Conservation (phyloP, 768 basidiomycete genomes). For the Amanita jacksonii region DNA sequence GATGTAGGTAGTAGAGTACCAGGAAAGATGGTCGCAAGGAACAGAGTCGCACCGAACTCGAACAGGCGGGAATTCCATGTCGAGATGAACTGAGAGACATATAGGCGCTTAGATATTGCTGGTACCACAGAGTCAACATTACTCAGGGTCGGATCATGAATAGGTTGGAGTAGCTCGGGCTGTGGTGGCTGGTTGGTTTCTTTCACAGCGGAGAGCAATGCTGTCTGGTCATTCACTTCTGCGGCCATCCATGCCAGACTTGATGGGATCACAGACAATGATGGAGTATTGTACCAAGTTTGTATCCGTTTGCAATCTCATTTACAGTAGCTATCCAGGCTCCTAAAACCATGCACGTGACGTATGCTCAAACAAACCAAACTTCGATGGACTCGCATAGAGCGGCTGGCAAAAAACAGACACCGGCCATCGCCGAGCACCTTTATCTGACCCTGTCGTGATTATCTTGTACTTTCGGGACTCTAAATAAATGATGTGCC, state of each 20-base stretch:
- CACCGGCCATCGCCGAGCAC: not conserved
- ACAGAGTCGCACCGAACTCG: slow-evolving; percentile 21
- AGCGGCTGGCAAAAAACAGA: not conserved
- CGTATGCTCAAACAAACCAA: slow-evolving; percentile 6
- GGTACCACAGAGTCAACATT: too few species aligned
- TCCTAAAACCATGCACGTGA: too few species aligned
- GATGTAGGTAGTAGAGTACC: slow-evolving; percentile 19
- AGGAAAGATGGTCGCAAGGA: slow-evolving; percentile 16
- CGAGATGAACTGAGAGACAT: slow-evolving; percentile 20
- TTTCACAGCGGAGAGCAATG: too few species aligned
- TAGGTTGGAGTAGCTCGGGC: too few species aligned
- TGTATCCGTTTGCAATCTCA: too few species aligned
- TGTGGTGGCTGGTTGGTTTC: too few species aligned
- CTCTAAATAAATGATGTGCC: not conserved
- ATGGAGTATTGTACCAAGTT: too few species aligned
- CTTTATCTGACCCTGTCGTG: not conserved
- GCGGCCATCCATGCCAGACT: too few species aligned
- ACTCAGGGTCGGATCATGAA: too few species aligned
- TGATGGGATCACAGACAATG: too few species aligned
- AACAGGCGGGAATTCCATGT: slow-evolving; percentile 23
- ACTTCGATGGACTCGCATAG: slow-evolving; percentile 5
- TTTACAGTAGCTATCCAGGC: too few species aligned
- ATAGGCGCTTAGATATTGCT: slow-evolving; percentile 10
- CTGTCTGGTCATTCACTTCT: too few species aligned
- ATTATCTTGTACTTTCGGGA: not conserved